A percentile compares a stretch with the other conserved stretches of the same genome.
Conservation (phyloP, 305 asterid species). For the Solanum hybrid region DNA sequence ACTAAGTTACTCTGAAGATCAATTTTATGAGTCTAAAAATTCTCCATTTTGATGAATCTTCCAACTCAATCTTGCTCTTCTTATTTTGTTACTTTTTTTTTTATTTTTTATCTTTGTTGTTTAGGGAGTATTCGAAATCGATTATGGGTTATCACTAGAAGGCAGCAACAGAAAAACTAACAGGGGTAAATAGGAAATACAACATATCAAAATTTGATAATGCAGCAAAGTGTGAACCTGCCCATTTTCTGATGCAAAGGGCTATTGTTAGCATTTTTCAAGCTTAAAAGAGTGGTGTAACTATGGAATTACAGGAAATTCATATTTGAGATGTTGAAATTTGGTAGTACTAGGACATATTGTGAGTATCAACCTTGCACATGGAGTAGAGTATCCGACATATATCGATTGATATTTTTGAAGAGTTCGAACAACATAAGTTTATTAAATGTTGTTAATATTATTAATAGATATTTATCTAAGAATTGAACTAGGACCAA, state of each 20-base stretch:
- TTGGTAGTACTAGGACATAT: not conserved
- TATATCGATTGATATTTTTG: not conserved
- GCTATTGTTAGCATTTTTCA: not conserved
- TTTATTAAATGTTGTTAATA: too few species aligned
- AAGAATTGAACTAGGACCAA: too few species aligned
- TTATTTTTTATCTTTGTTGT: too few species aligned
- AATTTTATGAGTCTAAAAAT: slow-evolving; percentile 34
- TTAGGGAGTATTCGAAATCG: slow-evolving; percentile 47
- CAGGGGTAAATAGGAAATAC: not conserved
- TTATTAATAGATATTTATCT: too few species aligned
- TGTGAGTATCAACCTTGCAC: not conserved
- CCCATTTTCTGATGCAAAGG: not conserved
- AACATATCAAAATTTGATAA: not conserved
- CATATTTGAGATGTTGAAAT: not conserved
- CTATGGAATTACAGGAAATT: not conserved
- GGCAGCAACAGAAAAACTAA: slow-evolving; percentile 40
- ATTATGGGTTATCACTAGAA: slow-evolving; percentile 38
- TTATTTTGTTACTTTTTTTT: not conserved
- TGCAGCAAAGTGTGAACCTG: not conserved
- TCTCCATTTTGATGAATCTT: not conserved
- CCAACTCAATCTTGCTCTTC: not conserved
- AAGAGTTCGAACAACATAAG: too few species aligned
- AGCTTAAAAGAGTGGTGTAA: not conserved
- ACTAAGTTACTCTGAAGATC: slow-evolving; percentile 56
- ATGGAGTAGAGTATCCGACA: not conserved